Base-by-base conservation (phyloP, 192 early-diverging fungal species). In the Entomortierella parvispora region DNA sequence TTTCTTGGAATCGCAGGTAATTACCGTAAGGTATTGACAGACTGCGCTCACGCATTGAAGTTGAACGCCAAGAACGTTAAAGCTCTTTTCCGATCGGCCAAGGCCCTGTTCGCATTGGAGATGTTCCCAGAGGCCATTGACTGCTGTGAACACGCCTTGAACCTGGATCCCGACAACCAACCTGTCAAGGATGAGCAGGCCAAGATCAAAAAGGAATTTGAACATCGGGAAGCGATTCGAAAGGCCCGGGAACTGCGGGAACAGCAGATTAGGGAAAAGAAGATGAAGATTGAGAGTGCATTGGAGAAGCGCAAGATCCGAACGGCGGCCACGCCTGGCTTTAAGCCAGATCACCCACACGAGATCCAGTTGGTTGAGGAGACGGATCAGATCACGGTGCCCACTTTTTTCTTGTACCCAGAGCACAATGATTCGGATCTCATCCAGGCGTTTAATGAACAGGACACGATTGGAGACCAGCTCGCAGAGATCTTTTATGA, bases 391-490 rank as follows among this genome's bases (percentile, higher is more conserved):
- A 69, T 99, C 15, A 82, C 87, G 9, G 91, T 91, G 85, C 98
- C 98, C 0, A 94, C 95, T 5, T 82, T 94, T 32, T 95, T 99
- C 59, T 78, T 98, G 71, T 99, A 99, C 74, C 98, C 98, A 25
- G 96, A 99, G 81, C 81, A 91, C 67, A 90, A 90, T 62, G 88
- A 99, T 65, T 93, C 92, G 3, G 98, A 99, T 79, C 85, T 93
- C 53, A 93, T 99, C 54, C 83, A 90, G 59, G 81, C 80, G 33
- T 96, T 97, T 67, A 83, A 95, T 82, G 98, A 99, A 82, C 71
- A 86, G 14, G 81, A 86, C 58, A 89, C 94, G 22, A 92, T 99
- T 64, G 64, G 78, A 47, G 94, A 95, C 58, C 96, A 98, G 70
- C 75, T 99, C 9, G 84, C 87, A 26, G 80, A 88, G 40, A 95